phyloP scores from a whole-genome alignment of 2,329 filamentous ascomycete genomes.

The Pseudogymnoascus pannorum region DNA sequence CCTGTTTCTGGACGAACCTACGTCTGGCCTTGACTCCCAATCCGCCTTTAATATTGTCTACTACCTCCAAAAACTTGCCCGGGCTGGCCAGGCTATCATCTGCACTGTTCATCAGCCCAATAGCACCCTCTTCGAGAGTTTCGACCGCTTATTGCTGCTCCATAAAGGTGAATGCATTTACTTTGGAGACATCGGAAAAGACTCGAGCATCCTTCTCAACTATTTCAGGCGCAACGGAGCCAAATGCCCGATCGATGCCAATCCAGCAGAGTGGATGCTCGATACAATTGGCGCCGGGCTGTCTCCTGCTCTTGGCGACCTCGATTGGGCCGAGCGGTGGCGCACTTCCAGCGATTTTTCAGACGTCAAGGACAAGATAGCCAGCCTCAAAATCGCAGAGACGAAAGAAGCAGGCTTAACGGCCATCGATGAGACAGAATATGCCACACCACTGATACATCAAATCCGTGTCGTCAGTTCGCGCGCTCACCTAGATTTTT shows the following conservation, averaged over 20 bases:
- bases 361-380: constrained; percentile 52
- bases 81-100: constrained; percentile 45
- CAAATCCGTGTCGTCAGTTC: constrained; percentile 59
- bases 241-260: constrained; percentile 42
- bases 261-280: constrained; percentile 40
- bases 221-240: constrained; percentile 58
- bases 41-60: constrained; percentile 56
- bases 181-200: constrained; percentile 58
- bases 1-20: constrained; percentile 56
- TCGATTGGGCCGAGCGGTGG: constrained; percentile 68
- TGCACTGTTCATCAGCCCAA: constrained; percentile 50
- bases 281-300: constrained; percentile 43
- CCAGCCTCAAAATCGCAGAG: constrained; percentile 33
- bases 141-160: constrained; percentile 57
- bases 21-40: constrained; percentile 55
- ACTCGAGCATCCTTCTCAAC: constrained; percentile 47
- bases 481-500: constrained; percentile 55
- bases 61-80: constrained; percentile 54
- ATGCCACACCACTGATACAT: constrained; percentile 57
- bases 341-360: constrained; percentile 53
- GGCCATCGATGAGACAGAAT: too few relatives aligned
- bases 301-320: constrained; percentile 52
- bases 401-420: too few relatives aligned
- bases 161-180: constrained; percentile 62
- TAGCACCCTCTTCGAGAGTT: constrained; percentile 45